These are phyloP conservation scores for Xylaria cubensis DNA, from an alignment of 495 filamentous ascomycete genomes.

Conservation along the genomic window DNA sequence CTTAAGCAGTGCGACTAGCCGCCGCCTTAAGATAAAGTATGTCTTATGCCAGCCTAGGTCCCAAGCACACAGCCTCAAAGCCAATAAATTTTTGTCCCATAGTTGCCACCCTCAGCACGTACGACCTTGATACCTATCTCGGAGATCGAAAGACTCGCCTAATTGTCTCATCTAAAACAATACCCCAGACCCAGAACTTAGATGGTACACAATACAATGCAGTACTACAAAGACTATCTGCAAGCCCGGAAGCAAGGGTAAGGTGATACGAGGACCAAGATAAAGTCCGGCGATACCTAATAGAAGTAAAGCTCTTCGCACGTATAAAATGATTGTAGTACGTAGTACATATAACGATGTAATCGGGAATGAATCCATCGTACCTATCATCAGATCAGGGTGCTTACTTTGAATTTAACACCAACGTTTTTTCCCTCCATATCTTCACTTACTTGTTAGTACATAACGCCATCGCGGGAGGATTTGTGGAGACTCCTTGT, in stretches of 20 bases:
- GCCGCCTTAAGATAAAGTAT: background rate
- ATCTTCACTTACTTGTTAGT: background rate
- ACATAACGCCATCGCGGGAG: background rate
- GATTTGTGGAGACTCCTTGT: background rate
- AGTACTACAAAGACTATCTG: background rate
- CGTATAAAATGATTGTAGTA: background rate
- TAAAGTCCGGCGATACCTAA: background rate
- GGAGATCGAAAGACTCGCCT: conserved; percentile 1
- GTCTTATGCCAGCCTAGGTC: background rate
- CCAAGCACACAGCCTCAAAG: background rate
- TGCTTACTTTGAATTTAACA: background rate
- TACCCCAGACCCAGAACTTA: conserved; percentile 14
- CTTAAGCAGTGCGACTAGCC: background rate
- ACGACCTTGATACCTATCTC: background rate
- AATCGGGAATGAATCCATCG: background rate
- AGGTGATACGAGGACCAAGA: background rate
- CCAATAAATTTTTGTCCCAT: conserved; percentile 10
- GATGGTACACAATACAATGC: conserved; percentile 3
- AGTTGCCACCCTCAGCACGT: background rate
- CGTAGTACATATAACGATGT: background rate
- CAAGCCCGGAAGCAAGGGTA: background rate
- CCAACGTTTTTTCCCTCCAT: background rate
- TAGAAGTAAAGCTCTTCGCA: background rate
- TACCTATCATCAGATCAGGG: background rate
- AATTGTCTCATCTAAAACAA: background rate